Evolutionary conservation across 1,284 basidiomycete species (phyloP).

Genomic region (Puccinia horiana): DNA sequence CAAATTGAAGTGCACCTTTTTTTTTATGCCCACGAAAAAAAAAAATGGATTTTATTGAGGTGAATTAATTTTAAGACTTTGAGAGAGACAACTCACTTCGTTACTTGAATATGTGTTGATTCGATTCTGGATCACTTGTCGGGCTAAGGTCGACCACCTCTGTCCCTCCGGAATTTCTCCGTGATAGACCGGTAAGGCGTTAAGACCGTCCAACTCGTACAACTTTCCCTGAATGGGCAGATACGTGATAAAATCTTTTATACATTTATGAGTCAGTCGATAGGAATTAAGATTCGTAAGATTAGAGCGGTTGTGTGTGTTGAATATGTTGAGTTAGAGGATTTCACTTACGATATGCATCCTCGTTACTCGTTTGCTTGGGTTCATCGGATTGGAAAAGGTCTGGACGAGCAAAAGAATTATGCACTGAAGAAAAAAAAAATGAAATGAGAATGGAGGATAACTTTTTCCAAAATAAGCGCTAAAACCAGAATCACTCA

Average conservation of each 20-base stretch:
- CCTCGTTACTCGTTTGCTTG: constrained; percentile 70
- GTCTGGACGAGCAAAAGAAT: constrained; percentile 74
- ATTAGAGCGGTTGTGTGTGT: not conserved
- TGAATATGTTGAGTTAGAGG: not conserved
- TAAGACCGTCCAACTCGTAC: constrained; percentile 88
- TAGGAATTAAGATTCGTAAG: not conserved
- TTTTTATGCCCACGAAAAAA: constrained; percentile 18
- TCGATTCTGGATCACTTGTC: constrained; percentile 79
- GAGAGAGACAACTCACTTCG: constrained; percentile 65
- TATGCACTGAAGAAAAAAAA: constrained; percentile 70
- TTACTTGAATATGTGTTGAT: constrained; percentile 83
- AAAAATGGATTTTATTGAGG: not conserved
- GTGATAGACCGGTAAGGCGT: constrained; percentile 74
- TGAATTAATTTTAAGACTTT: not conserved
- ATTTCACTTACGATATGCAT: constrained; percentile 86
- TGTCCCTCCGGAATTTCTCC: constrained; percentile 65
- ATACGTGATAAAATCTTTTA: constrained; percentile 64
- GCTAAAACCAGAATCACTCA: constrained; percentile 20
- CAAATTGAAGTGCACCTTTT: constrained; percentile 76
- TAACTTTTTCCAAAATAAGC: not conserved
- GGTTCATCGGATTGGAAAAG: constrained; percentile 66
- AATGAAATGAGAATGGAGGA: not conserved
- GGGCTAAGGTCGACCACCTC: constrained; percentile 77
- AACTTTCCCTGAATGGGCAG: constrained; percentile 76
- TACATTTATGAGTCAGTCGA: not conserved